These are phyloP conservation scores for Annona squamosa DNA, from an alignment of 164 flowering plant genomes.

Conservation along the genomic window DNA sequence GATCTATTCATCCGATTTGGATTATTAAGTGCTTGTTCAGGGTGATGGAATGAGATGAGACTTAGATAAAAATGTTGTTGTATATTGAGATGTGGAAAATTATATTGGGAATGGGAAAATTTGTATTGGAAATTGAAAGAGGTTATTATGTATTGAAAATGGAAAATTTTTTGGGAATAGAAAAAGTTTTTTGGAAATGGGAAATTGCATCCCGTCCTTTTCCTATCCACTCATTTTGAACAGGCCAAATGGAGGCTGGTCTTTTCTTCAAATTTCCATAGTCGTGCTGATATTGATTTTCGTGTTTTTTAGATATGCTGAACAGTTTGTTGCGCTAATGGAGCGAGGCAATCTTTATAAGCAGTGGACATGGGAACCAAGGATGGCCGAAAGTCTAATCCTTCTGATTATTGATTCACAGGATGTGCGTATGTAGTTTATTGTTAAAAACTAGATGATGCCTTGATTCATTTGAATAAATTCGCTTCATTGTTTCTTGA, in stretches of 20 bases:
- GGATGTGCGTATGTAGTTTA: conserved; percentile 47
- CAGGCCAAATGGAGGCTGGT: background rate
- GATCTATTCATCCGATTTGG: no score
- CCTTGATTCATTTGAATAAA: background rate
- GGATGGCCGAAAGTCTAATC: conserved; percentile 77
- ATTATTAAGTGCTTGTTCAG: no score
- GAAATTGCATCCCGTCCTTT: background rate
- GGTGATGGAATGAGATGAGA: no score
- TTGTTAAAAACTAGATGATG: background rate
- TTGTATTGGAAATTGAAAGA: no score
- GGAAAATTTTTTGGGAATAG: no score
- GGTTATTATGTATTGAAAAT: no score
- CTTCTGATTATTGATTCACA: conserved; percentile 81
- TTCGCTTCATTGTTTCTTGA: background rate
- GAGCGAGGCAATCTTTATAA: conserved; percentile 56
- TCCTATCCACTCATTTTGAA: background rate
- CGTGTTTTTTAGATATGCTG: conserved; percentile 51
- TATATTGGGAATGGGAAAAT: no score
- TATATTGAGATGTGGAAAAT: no score
- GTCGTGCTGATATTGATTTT: background rate
- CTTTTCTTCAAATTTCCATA: background rate
- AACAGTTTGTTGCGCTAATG: conserved; percentile 50
- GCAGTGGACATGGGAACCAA: conserved; percentile 94
- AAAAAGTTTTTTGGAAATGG: no score
- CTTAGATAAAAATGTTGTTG: no score